Evolutionary conservation across 768 basidiomycete species (phyloP), one percentile per base, ranked within the genome.

Genomic region (Russula compacta): DNA sequence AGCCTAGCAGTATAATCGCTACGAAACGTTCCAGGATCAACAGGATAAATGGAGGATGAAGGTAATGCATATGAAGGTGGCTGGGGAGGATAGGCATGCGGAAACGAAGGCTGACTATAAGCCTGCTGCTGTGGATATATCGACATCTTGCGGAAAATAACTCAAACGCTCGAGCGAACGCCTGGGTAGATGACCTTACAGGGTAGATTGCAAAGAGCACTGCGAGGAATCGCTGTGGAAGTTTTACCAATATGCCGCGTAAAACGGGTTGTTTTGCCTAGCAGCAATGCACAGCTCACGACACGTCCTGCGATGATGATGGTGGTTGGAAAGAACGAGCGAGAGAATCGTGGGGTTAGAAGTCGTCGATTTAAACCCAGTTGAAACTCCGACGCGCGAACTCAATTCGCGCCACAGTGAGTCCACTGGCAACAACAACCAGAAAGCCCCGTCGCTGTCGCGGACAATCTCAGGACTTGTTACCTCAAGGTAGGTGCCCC

Each of bases 1-100:
- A 97, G 84, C 63, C 89, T 84, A 44, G 76, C 71, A 58, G 81
- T 69, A 74, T 87, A 92, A 75, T 92, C 90, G 75, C 84, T 83
- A 66, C 92, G 83, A 71, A 92, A 92, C 42, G 80, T 76, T 73
- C 78, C 79, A 35, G 87, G 83, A 71, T 90, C 87, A 70, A 82
- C 73, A 70, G 74, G 73, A 68, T 78, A 79, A 65, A 78, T 75
- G 48, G 77, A 72, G 56, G 65, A 47, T 15, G 63, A 47, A 79
- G 76, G 39, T 76, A 75, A 63, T 76, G 78, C 40, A 79, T 78
- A 61, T 79, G 80, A 67, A 80, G 75, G 71, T 77, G 79, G 68
- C 72, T 71, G 70, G 69, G 72, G 69, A 70, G 66, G 71, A 56
- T 56, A 44, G 56, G 62, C 29, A 70, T 68, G 39, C 62, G 66